These are phyloP conservation scores for Penicillium angulare DNA, from an alignment of 495 filamentous ascomycete species.

Conservation along the genomic window DNA sequence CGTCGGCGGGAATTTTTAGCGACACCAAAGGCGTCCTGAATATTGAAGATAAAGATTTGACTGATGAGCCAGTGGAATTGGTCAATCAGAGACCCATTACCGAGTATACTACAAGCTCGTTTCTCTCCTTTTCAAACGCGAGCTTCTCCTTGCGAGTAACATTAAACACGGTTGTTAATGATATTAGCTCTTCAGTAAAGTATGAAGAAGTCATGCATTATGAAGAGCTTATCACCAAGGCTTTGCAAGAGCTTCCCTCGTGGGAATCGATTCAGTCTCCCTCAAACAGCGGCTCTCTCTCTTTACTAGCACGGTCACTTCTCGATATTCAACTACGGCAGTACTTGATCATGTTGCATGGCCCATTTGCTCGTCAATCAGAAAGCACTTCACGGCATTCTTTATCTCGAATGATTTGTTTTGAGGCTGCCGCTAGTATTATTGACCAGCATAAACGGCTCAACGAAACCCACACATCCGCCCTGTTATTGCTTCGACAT, in stretches of 20 bases:
- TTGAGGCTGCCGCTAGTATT: conserved; percentile 18
- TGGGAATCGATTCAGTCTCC: conserved; percentile 7
- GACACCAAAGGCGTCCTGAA: conserved; percentile 51
- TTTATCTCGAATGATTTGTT: conserved; percentile 23
- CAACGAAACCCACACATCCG: conserved; percentile 1
- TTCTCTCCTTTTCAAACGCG: conserved; percentile 17
- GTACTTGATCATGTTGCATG: conserved; percentile 29
- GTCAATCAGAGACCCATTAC: conserved; percentile 32
- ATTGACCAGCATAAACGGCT: conserved; percentile 17
- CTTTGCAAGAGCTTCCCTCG: conserved; percentile 22
- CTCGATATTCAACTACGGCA: conserved; percentile 29
- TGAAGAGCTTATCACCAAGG: conserved; percentile 24
- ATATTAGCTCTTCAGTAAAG: conserved; percentile 14
- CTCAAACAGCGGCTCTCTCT: not conserved
- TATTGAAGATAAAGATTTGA: conserved; percentile 38
- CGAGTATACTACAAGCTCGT: conserved; percentile 22
- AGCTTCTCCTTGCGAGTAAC: conserved; percentile 24
- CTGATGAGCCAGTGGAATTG: not conserved
- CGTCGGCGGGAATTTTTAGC: conserved; percentile 46
- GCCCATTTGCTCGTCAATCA: conserved; percentile 22
- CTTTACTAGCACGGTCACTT: conserved; percentile 14
- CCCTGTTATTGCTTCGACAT: conserved; percentile 16
- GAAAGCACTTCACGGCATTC: conserved; percentile 15
- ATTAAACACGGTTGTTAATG: conserved; percentile 30
- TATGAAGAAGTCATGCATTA: conserved; percentile 26